These are phyloP conservation scores for Malus sieversii DNA, from an alignment of 306 rosid species.

Conservation along the genomic window DNA sequence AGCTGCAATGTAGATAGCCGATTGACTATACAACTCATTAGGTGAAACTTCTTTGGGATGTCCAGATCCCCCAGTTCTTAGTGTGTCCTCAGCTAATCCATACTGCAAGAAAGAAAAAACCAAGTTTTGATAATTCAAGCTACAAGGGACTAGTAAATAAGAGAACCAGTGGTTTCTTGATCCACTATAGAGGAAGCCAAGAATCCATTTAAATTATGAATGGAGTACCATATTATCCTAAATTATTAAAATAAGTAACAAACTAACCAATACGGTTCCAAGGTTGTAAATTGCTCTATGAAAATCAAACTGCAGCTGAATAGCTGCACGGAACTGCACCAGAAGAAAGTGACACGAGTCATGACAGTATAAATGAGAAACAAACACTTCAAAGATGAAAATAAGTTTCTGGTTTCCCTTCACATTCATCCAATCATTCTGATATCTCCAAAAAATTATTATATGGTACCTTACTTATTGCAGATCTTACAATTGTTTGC, in stretches of 20 bases:
- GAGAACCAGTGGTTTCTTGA: constrained; percentile 5
- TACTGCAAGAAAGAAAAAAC: constrained; percentile 48
- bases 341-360: constrained; percentile 22
- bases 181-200: not conserved
- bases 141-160: constrained; percentile 8
- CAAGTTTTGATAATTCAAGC: constrained; percentile 1
- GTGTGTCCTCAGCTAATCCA: constrained; percentile 97
- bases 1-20: constrained; percentile 98
- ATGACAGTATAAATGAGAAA: not conserved
- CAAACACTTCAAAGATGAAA: constrained; percentile 11
- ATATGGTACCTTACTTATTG: constrained; percentile 77
- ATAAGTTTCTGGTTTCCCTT: constrained; percentile 9
- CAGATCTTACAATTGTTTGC: constrained; percentile 86
- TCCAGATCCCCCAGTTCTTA: constrained; percentile 72
- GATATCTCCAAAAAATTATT: constrained; percentile 1
- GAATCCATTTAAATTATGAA: not conserved
- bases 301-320: constrained; percentile 95
- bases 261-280: constrained; percentile 95
- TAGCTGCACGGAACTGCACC: constrained; percentile 95
- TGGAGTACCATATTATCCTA: not conserved
- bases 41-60: constrained; percentile 75
- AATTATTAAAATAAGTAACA: constrained; percentile 22
- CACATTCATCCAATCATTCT: constrained; percentile 2
- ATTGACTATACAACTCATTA: constrained; percentile 92
- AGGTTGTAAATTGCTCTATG: constrained; percentile 99